phyloP scores from a whole-genome alignment of 2,329 filamentous ascomycete genomes.

The Pezicula carpinea region DNA sequence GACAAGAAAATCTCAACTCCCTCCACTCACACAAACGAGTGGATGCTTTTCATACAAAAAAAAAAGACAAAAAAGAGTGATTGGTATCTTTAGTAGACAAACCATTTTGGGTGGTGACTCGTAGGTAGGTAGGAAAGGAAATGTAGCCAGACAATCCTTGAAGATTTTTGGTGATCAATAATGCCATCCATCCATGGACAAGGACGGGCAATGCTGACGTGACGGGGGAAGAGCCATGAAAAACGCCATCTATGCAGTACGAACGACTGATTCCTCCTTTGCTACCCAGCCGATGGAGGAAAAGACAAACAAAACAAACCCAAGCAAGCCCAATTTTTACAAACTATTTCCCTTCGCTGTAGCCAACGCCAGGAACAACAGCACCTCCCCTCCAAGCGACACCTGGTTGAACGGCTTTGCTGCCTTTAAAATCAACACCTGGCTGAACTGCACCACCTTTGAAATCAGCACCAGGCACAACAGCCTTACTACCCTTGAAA shows the following conservation, averaged over 20 bases:
- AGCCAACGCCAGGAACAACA: background rate
- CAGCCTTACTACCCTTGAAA: background rate
- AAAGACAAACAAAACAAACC: too few relatives aligned
- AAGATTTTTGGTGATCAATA: background rate
- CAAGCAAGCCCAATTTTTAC: background rate
- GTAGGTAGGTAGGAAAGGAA: background rate
- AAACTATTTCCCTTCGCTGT: background rate
- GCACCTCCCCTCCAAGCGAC: conserved; percentile 5
- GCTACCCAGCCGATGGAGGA: too few relatives aligned
- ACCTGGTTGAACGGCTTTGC: conserved; percentile 1
- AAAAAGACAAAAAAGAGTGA: conserved; percentile 3
- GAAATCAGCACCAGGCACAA: background rate
- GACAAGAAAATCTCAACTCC: too few relatives aligned
- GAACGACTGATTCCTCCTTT: background rate
- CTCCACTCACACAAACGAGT: background rate
- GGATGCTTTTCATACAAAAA: background rate
- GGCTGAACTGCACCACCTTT: background rate
- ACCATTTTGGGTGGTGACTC: conserved; percentile 9
- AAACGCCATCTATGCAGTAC: background rate
- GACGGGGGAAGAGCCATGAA: background rate
- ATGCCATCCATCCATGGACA: background rate
- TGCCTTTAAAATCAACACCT: background rate
- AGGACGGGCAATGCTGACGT: background rate
- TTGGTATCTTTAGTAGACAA: conserved; percentile 1
- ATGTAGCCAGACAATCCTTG: conserved; percentile 1